These are phyloP conservation scores for Coccomyxa sp. DNA, from an alignment of 139 green algal genomes.

Conservation along the genomic window DNA sequence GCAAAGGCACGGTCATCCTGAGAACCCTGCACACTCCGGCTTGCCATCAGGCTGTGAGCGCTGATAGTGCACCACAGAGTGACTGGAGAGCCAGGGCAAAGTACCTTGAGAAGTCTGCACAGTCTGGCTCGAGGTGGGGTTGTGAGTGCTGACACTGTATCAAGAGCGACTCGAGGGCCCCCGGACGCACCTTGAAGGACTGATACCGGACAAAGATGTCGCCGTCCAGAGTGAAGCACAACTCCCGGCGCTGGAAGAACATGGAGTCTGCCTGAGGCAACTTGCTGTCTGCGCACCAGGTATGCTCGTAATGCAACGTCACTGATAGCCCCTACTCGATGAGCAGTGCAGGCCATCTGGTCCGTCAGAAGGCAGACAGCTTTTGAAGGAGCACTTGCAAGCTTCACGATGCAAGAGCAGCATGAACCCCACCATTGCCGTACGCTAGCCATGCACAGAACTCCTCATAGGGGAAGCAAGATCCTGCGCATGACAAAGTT, in stretches of 20 bases:
- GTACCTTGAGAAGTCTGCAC: too few relatives aligned
- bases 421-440: slow-evolving; percentile 72
- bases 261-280: slow-evolving; percentile 64
- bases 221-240: slow-evolving; percentile 96
- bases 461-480: slow-evolving; percentile 70
- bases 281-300: slow-evolving; percentile 53
- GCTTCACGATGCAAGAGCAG: background rate
- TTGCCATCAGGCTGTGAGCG: too few relatives aligned
- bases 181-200: slow-evolving; percentile 76
- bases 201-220: slow-evolving; percentile 99
- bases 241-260: slow-evolving; percentile 84
- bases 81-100: too few relatives aligned
- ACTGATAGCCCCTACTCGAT: background rate
- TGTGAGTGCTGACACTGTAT: too few relatives aligned
- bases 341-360: background rate
- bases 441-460: slow-evolving; percentile 90
- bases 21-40: too few relatives aligned
- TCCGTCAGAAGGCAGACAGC: background rate
- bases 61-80: too few relatives aligned
- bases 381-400: background rate
- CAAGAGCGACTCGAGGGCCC: background rate
- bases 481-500: slow-evolving; percentile 30
- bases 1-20: too few relatives aligned
- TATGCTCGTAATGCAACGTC: background rate
- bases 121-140: too few relatives aligned